These are phyloP conservation scores for Debaryomyces udenii DNA, from an alignment of 1,139 yeast species.

Conservation along the genomic window DNA sequence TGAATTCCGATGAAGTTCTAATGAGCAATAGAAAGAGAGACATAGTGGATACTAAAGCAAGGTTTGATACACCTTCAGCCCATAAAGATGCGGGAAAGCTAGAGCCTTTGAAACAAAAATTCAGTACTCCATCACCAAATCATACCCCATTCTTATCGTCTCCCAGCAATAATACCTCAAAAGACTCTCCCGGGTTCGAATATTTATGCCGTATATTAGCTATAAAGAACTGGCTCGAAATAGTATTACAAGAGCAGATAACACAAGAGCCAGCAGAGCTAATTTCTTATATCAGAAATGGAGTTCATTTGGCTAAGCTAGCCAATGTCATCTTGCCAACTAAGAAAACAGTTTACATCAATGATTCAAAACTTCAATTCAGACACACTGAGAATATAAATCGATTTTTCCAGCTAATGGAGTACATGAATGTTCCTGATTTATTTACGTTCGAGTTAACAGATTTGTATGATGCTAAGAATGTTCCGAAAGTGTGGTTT, in stretches of 20 bases:
- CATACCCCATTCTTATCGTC: constrained; percentile 29
- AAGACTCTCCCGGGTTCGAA: constrained; percentile 59
- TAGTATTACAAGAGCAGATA: constrained; percentile 51
- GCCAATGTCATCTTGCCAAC: constrained; percentile 74
- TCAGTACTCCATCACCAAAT: constrained; percentile 19
- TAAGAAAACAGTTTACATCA: constrained; percentile 47
- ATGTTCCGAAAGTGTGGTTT: constrained; percentile 91
- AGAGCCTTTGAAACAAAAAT: constrained; percentile 20
- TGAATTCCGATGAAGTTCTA: constrained; percentile 22
- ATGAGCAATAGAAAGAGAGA: constrained; percentile 17
- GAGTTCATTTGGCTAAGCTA: constrained; percentile 81
- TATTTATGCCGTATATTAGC: constrained; percentile 88
- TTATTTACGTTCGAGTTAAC: constrained; percentile 87
- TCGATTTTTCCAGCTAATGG: constrained; percentile 74
- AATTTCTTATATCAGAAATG: constrained; percentile 67
- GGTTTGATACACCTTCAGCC: constrained; percentile 7
- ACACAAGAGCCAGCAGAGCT: constrained; percentile 56
- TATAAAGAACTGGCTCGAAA: constrained; percentile 61
- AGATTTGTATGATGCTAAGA: constrained; percentile 89
- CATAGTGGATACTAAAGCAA: constrained; percentile 16
- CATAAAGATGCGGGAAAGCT: constrained; percentile 13
- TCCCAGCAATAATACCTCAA: constrained; percentile 33
- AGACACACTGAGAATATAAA: constrained; percentile 93
- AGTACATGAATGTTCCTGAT: constrained; percentile 76
- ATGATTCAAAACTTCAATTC: constrained; percentile 67